Conservation (phyloP, 148 eudicot species). For the Diospyros lotus region DNA sequence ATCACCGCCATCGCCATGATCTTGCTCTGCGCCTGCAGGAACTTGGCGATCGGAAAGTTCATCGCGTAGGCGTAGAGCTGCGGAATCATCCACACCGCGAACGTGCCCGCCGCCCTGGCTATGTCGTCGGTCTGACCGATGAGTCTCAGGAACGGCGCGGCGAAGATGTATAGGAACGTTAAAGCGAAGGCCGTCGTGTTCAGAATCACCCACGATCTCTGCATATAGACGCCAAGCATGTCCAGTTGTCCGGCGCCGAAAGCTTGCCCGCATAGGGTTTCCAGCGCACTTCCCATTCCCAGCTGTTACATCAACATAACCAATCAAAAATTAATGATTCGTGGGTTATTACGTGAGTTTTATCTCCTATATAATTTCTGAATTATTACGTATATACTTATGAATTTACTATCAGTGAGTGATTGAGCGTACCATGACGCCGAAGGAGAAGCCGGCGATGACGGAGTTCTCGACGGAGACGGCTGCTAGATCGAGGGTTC, state of each 20-base stretch:
- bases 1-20: conserved; percentile 29
- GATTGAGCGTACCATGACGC: background rate
- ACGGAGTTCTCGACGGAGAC: conserved; percentile 10
- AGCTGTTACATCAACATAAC: conserved; percentile 16
- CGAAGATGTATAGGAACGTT: conserved; percentile 36
- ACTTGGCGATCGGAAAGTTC: conserved; percentile 24
- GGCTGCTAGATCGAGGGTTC: conserved; percentile 7
- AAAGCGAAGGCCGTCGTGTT: conserved; percentile 18
- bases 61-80: conserved; percentile 20
- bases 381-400: background rate
- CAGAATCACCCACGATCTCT: conserved; percentile 54
- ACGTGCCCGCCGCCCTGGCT: conserved; percentile 14
- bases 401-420: background rate
- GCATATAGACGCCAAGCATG: conserved; percentile 56
- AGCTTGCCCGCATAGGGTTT: conserved; percentile 62
- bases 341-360: too few relatives aligned
- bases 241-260: conserved; percentile 45
- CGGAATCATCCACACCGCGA: conserved; percentile 18
- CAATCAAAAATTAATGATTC: too few relatives aligned
- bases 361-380: too few relatives aligned
- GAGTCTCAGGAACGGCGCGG: conserved; percentile 29
- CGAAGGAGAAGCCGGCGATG: conserved; percentile 10
- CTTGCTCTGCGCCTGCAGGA: conserved; percentile 37
- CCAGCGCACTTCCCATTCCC: conserved; percentile 63
- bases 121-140: conserved; percentile 21